phyloP scores from a whole-genome alignment of 768 basidiomycete genomes.

The Rhodosporidiobolus odoratus region DNA sequence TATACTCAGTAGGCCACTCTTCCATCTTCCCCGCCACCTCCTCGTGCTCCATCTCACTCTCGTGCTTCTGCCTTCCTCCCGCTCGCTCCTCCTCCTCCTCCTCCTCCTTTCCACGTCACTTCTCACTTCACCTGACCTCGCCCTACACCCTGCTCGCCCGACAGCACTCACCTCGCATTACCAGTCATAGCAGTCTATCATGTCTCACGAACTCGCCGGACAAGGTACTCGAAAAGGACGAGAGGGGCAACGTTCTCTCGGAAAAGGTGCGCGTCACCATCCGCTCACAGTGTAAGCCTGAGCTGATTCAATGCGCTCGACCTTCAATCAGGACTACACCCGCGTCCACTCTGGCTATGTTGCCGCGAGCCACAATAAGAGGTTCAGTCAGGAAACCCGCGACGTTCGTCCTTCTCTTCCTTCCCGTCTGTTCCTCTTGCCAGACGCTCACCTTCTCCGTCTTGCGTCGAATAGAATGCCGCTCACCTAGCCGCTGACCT shows the following conservation, averaged over 20 bases:
- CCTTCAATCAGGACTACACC: slow-evolving; percentile 5
- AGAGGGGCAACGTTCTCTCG: slow-evolving; percentile 8
- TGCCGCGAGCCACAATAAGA: slow-evolving; percentile 20
- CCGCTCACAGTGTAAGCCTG: background rate
- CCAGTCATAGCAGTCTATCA: background rate
- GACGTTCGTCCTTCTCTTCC: background rate
- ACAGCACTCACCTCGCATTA: background rate
- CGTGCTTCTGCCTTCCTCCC: no score
- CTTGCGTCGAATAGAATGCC: no score
- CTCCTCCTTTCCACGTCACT: no score
- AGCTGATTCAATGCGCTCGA: no score
- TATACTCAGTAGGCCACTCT: no score
- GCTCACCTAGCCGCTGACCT: background rate
- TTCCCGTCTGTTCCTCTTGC: no score
- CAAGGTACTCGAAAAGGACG: slow-evolving; percentile 16
- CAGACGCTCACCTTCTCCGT: no score
- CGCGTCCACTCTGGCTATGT: slow-evolving; percentile 15
- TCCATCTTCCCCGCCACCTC: no score
- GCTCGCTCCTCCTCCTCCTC: no score
- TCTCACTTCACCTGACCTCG: no score
- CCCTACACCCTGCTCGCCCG: no score
- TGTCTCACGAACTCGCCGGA: slow-evolving; percentile 1
- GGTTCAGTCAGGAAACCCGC: slow-evolving; percentile 1
- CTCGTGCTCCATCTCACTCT: no score
- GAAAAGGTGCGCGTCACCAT: slow-evolving; percentile 6